phyloP scores from a whole-genome alignment of 345 rosid genomes.

The Camelina neglecta region DNA sequence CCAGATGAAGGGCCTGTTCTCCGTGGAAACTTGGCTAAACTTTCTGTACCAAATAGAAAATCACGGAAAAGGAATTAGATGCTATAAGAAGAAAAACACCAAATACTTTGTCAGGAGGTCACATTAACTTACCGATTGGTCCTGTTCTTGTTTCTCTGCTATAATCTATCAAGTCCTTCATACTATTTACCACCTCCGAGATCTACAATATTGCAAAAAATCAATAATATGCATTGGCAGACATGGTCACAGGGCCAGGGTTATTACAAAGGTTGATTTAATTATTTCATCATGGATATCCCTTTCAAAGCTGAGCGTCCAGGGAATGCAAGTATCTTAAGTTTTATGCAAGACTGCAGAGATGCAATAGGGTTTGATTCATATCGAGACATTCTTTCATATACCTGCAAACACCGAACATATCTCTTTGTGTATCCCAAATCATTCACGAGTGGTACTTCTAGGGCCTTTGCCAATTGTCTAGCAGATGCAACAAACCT shows the following conservation, averaged over 20 bases:
- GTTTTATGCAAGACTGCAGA: not conserved
- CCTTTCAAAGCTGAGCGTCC: not conserved
- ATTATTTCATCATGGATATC: constrained; percentile 5
- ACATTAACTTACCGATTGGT: constrained; percentile 83
- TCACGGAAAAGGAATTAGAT: not conserved
- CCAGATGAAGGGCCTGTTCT: constrained; percentile 63
- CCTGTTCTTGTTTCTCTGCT: constrained; percentile 90
- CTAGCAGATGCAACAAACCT: constrained; percentile 99
- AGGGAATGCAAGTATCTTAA: not conserved
- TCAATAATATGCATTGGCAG: constrained; percentile 4
- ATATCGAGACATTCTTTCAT: constrained; percentile 5
- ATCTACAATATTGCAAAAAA: constrained; percentile 42
- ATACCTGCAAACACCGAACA: constrained; percentile 97
- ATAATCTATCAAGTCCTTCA: constrained; percentile 99
- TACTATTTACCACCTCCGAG: constrained; percentile 96
- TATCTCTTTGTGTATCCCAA: constrained; percentile 99
- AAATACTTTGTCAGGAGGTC: not conserved
- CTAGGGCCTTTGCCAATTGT: constrained; percentile 95
- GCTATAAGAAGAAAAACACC: not conserved
- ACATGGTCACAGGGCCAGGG: not conserved
- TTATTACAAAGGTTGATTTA: not conserved
- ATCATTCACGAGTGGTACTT: constrained; percentile 97
- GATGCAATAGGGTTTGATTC: not conserved
- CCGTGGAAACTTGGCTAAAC: constrained; percentile 95
- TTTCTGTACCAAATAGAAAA: constrained; percentile 60